Evolutionary conservation across 1,284 basidiomycete species (phyloP), one percentile per base, ranked within the genome.

Genomic region (Trichosporon sp.): DNA sequence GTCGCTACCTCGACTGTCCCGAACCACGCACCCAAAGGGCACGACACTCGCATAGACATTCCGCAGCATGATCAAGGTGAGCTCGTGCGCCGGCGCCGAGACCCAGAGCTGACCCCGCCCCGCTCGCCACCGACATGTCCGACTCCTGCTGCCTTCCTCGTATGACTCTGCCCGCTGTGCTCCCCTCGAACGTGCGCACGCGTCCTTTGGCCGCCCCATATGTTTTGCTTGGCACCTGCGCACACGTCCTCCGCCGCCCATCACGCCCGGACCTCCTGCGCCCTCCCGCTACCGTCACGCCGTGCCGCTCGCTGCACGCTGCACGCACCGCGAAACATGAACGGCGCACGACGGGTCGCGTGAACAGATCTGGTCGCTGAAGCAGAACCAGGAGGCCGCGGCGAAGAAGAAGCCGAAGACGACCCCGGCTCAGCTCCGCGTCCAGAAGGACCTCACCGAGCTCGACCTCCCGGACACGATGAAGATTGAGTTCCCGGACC

Each of bases 361-460:
- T 44, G 1, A 12, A 65, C 76, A 98, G 95, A 96, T 98, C 79
- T 97, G 95, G 91, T 92, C 90, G 76, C 92, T 98, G 89, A 97
- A 97, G 89, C 96, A 97, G 89, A 78, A 83, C 65, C 92, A 95
- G 86, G 92, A 95, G 80, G 92, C 92, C 68, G 92, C 92, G 66
- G 89, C 91, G 18, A 96, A 94, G 90, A 95, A 90, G 88, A 93
- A 91, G 86, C 94, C 95, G 62, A 98, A 97, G 89, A 97, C 93
- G 65, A 93, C 92, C 76, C 95, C 96, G 12, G 96, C 97, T 35
- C 95, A 98, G 84, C 91, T 99, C 80, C 90, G 96, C 68, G 95
- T 98, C 15, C 97, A 99, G 87, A 99, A 99, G 87, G 97, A 99
- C 82, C 82, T 99, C 73, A 98, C 97, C 32, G 97, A 99, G 83